phyloP scores from a whole-genome alignment of 2,329 filamentous ascomycete genomes.

The Beauveria varroae region DNA sequence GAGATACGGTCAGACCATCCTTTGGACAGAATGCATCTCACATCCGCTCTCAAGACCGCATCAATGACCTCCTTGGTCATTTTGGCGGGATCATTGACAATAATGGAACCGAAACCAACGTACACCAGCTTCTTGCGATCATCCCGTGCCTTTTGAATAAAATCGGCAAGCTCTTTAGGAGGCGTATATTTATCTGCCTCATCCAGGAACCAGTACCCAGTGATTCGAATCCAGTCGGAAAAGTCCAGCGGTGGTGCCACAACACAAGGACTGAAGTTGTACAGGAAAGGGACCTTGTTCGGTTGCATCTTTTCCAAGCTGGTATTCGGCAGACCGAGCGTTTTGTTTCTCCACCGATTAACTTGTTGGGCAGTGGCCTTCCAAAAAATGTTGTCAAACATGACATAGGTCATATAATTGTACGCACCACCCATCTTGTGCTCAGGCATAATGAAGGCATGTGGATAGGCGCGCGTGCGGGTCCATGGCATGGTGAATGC shows the following conservation, averaged over 20 bases:
- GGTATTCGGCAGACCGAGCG: conserved; percentile 71
- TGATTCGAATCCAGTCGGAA: conserved; percentile 95
- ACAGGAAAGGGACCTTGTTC: conserved; percentile 96
- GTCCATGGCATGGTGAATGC: conserved; percentile 99
- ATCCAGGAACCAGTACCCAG: conserved; percentile 96
- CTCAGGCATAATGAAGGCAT: conserved; percentile 89
- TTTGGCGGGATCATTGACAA: conserved; percentile 80
- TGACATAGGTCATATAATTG: conserved; percentile 90
- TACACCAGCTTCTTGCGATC: conserved; percentile 93
- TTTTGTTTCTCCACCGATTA: conserved; percentile 83
- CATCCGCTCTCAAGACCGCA: conserved; percentile 82
- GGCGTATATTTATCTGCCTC: conserved; percentile 66
- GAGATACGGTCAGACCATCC: conserved; percentile 82
- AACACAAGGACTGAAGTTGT: conserved; percentile 92
- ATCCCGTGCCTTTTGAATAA: conserved; percentile 72
- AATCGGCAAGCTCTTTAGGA: conserved; percentile 65
- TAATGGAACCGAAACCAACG: conserved; percentile 93
- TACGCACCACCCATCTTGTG: conserved; percentile 92
- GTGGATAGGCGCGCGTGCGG: conserved; percentile 86
- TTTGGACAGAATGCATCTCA: conserved; percentile 90
- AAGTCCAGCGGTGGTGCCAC: conserved; percentile 94
- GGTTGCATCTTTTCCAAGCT: conserved; percentile 85
- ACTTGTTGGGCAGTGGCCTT: conserved; percentile 84
- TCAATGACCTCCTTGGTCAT: conserved; percentile 92
- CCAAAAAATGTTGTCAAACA: conserved; percentile 98